Percentiles rank a stretch among this genome's conserved stretches.
Evolutionary conservation across 2,329 filamentous ascomycete genomes (phyloP).

Genomic region (Didymella keratinophila): DNA sequence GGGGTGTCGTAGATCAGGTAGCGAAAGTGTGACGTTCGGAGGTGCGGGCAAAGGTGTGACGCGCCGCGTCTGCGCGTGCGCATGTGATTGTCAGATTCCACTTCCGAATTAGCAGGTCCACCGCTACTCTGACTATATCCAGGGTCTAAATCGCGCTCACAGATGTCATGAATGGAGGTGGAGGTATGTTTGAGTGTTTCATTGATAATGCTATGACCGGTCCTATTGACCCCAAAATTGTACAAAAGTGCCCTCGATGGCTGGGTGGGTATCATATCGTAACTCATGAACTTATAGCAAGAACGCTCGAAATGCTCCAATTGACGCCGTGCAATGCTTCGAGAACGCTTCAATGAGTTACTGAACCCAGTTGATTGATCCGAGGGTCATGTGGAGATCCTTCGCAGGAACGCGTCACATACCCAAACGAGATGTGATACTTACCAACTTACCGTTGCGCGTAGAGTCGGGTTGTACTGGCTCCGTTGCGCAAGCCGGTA

Average conservation of each 20-base stretch:
- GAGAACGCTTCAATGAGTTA: constrained; percentile 22
- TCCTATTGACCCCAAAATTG: constrained; percentile 20
- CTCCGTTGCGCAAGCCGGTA: constrained; percentile 51
- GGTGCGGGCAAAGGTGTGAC: background rate
- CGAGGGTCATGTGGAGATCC: constrained; percentile 46
- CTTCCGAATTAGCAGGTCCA: too few species aligned
- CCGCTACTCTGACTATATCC: background rate
- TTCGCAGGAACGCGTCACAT: constrained; percentile 48
- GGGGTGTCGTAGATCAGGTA: background rate
- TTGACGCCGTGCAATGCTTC: constrained; percentile 25
- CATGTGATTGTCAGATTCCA: background rate
- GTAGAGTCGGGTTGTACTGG: constrained; percentile 47
- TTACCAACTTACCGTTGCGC: constrained; percentile 54
- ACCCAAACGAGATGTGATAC: constrained; percentile 52
- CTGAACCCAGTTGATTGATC: constrained; percentile 28
- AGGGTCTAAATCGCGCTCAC: background rate
- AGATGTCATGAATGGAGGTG: too few species aligned
- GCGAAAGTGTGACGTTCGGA: background rate
- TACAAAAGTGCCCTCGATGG: constrained; percentile 19
- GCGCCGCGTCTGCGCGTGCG: constrained; percentile 2
- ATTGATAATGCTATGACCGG: constrained; percentile 21
- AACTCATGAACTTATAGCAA: constrained; percentile 21
- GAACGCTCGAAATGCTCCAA: constrained; percentile 22
- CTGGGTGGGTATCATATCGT: constrained; percentile 24
- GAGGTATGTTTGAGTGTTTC: constrained; percentile 6